A percentile compares a stretch with the other conserved stretches of the same genome.
These are phyloP conservation scores for Pseudocercospora macadamiae DNA, from an alignment of 2,329 filamentous ascomycete species.

Conservation along the genomic window DNA sequence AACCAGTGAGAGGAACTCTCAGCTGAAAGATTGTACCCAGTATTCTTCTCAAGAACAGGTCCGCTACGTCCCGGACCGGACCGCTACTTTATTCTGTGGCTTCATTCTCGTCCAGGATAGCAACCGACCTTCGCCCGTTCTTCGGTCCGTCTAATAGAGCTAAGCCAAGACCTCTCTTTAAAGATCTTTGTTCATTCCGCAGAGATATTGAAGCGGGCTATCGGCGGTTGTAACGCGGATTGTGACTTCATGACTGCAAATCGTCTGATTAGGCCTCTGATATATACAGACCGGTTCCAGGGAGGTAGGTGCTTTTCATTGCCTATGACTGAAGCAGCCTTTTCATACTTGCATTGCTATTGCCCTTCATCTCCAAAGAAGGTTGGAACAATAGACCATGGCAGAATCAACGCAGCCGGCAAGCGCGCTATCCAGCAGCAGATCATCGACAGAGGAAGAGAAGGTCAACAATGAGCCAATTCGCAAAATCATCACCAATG, in stretches of 20 bases:
- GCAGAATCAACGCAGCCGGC: constrained; percentile 6
- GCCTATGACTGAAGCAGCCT: background rate
- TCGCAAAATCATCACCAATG: constrained; percentile 11
- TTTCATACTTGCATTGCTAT: background rate
- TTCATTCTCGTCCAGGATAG: constrained; percentile 10
- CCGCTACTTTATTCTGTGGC: constrained; percentile 18
- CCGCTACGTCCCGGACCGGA: constrained; percentile 16
- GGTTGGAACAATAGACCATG: background rate
- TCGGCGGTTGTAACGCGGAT: constrained; percentile 20
- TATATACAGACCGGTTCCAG: constrained; percentile 8
- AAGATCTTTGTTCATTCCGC: constrained; percentile 11
- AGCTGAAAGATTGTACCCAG: no score
- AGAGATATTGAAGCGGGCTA: constrained; percentile 9
- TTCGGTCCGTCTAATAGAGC: constrained; percentile 9
- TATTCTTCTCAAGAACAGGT: no score
- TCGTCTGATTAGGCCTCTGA: background rate
- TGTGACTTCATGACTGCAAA: constrained; percentile 4
- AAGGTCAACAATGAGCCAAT: constrained; percentile 2
- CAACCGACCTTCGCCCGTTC: constrained; percentile 12
- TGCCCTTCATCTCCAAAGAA: no score
- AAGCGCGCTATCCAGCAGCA: background rate
- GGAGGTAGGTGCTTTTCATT: constrained; percentile 11
- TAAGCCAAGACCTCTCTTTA: constrained; percentile 9
- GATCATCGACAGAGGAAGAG: background rate
- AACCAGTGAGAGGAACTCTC: no score